Evolutionary conservation across 1,139 yeast genomes (phyloP).

Genomic region (Waltiozyma sp.): DNA sequence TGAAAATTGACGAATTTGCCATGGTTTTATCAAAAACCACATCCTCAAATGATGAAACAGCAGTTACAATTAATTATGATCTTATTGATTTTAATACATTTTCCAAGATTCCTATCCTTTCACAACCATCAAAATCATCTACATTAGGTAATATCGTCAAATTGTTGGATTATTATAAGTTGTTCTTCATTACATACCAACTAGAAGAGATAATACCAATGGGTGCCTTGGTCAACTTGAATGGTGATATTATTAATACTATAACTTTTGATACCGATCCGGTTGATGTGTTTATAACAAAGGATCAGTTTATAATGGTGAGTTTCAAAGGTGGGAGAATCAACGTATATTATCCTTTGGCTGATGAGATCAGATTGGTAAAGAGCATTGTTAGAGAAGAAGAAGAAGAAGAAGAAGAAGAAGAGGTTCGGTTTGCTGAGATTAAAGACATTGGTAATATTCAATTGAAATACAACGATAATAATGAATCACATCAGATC

Average conservation of each 20-base stretch:
- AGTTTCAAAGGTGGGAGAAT: not conserved
- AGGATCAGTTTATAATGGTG: not conserved
- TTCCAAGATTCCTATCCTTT: not conserved
- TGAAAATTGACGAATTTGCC: not conserved
- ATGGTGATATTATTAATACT: not conserved
- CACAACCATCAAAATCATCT: not conserved
- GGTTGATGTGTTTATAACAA: not conserved
- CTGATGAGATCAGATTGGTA: not conserved
- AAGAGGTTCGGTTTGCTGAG: not conserved
- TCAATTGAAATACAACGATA: too few relatives aligned
- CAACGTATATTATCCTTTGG: not conserved
- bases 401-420: not conserved
- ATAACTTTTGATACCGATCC: not conserved
- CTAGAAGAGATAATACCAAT: not conserved
- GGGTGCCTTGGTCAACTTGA: not conserved
- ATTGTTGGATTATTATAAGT: not conserved
- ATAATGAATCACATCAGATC: too few relatives aligned
- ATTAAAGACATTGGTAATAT: too few relatives aligned
- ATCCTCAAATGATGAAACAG: not conserved
- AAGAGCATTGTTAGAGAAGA: not conserved
- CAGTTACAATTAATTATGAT: not conserved
- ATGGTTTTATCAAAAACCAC: not conserved
- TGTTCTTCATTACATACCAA: not conserved
- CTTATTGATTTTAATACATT: not conserved
- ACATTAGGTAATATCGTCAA: not conserved